Percentiles rank a stretch among this genome's conserved stretches.
Conservation (phyloP, 108 stramenopile genomes). For the Fistulifera pelliculosa region DNA sequence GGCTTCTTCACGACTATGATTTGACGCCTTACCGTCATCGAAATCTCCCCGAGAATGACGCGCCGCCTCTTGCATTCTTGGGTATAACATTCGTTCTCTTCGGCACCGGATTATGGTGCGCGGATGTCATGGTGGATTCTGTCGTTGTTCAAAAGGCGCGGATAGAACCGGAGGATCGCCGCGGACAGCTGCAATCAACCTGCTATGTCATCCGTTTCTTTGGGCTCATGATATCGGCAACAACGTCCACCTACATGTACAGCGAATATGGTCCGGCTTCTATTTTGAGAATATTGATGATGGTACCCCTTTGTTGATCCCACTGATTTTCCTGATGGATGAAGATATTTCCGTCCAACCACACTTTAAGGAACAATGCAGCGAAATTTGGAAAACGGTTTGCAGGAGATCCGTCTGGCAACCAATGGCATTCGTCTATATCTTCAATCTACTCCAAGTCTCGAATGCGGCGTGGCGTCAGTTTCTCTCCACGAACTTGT, state of each 20-base stretch:
- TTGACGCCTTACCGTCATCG: conserved; percentile 2
- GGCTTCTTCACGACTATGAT: conserved; percentile 29
- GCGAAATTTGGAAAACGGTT: conserved; percentile 76
- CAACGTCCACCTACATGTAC: conserved; percentile 56
- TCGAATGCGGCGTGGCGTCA: conserved; percentile 73
- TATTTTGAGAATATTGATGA: conserved; percentile 44
- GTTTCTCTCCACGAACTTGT: conserved; percentile 46
- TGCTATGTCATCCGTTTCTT: conserved; percentile 75
- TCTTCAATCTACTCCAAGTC: conserved; percentile 75
- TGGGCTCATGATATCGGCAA: conserved; percentile 69
- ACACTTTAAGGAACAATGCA: conserved; percentile 34
- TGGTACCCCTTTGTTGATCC: conserved; percentile 37
- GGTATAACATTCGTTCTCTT: conserved; percentile 46
- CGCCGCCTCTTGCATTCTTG: conserved; percentile 54
- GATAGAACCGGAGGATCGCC: conserved; percentile 42
- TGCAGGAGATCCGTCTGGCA: conserved; percentile 79
- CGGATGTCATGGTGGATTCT: conserved; percentile 70
- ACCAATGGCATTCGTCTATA: conserved; percentile 76
- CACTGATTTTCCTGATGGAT: conserved; percentile 26
- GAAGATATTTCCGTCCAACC: conserved; percentile 28
- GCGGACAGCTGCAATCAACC: conserved; percentile 60
- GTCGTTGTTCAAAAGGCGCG: conserved; percentile 74
- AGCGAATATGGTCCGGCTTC: conserved; percentile 31
- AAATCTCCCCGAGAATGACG: conserved; percentile 8
- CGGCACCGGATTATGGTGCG: conserved; percentile 68